Conservation (phyloP, 257 asterid genomes). For the Solanum sitiens region DNA sequence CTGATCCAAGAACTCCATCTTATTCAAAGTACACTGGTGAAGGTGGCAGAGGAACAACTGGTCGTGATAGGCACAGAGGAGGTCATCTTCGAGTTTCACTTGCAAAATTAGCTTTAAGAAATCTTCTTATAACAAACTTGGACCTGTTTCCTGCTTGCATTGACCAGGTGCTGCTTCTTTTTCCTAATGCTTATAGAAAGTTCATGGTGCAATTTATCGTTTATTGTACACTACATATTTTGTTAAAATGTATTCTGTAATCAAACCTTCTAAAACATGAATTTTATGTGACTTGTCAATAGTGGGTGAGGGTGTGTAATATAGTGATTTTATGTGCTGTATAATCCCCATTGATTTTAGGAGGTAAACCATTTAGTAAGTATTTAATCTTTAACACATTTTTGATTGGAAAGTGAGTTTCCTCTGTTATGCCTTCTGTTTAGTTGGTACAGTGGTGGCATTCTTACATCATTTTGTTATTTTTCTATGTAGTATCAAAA, state of each 20-base stretch:
- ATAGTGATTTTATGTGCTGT: background rate
- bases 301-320: background rate
- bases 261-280: background rate
- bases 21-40: slow-evolving; percentile 74
- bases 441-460: background rate
- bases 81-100: slow-evolving; percentile 87
- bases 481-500: background rate
- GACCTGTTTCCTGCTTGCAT: slow-evolving; percentile 98
- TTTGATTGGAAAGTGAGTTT: background rate
- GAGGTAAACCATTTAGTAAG: background rate
- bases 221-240: background rate
- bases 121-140: slow-evolving; percentile 93
- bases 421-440: background rate
- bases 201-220: background rate
- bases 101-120: slow-evolving; percentile 87
- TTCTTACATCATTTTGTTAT: background rate
- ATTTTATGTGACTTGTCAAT: background rate
- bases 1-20: slow-evolving; percentile 98
- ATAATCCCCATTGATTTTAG: background rate
- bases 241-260: background rate
- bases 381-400: background rate
- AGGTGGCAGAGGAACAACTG: slow-evolving; percentile 68
- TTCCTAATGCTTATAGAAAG: background rate
- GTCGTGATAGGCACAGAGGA: slow-evolving; percentile 96
- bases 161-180: slow-evolving; percentile 48